These are phyloP conservation scores for Populus hybrid DNA, from an alignment of 441 rosid species.

Conservation along the genomic window DNA sequence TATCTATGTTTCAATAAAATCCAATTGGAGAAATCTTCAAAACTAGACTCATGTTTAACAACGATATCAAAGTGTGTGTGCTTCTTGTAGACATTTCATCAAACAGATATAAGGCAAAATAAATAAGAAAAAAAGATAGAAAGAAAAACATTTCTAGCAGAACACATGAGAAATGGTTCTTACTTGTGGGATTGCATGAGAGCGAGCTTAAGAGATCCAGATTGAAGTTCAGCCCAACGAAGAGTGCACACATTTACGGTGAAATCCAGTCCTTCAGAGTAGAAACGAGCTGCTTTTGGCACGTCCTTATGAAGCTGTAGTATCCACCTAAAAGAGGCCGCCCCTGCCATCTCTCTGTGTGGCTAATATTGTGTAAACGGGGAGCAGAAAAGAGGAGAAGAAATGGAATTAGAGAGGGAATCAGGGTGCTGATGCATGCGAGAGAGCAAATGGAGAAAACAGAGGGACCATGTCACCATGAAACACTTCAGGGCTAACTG, in stretches of 20 bases:
- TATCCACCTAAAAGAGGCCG: constrained; percentile 78
- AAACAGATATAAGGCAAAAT: constrained; percentile 26
- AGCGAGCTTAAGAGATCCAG: constrained; percentile 75
- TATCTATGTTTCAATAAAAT: not conserved
- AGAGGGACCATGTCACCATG: not conserved
- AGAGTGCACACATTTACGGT: constrained; percentile 71
- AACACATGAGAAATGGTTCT: not conserved
- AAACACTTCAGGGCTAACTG: not conserved
- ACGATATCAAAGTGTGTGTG: not conserved
- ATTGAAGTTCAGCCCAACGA: constrained; percentile 87
- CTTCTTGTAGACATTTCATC: constrained; percentile 34
- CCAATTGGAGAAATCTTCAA: not conserved
- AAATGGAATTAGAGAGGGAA: not conserved
- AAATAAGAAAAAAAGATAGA: not conserved
- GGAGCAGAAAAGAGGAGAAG: not conserved
- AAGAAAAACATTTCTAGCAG: no score
- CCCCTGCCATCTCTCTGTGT: constrained; percentile 37
- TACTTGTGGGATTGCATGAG: constrained; percentile 72
- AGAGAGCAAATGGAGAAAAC: not conserved
- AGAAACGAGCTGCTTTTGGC: constrained; percentile 81
- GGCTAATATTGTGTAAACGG: not conserved
- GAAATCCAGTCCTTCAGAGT: constrained; percentile 76
- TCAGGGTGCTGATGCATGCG: not conserved
- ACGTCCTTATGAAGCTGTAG: constrained; percentile 93
- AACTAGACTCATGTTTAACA: no score